These are phyloP conservation scores for Starmerella apis DNA, from an alignment of 805 yeast species.

Conservation along the genomic window DNA sequence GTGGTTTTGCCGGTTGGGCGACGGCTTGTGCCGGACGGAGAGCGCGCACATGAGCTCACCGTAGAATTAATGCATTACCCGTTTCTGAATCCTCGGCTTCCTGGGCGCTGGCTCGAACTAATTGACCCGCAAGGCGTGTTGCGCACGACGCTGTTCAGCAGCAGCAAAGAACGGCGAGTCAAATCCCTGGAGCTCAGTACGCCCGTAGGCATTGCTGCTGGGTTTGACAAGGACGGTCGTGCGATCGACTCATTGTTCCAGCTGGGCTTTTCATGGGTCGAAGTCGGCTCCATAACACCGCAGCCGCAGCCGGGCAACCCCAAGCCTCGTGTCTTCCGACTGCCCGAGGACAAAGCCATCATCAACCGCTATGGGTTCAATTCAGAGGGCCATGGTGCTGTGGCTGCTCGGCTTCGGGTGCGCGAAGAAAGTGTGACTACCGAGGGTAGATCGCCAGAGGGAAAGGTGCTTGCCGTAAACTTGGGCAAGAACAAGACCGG, in stretches of 20 bases:
- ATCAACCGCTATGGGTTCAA: slow-evolving; percentile 93
- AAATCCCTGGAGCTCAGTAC: slow-evolving; percentile 40
- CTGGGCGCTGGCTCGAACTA: slow-evolving; percentile 25
- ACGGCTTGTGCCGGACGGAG: slow-evolving; percentile 57
- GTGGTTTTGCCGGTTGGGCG: slow-evolving; percentile 69
- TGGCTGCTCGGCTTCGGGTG: slow-evolving; percentile 52
- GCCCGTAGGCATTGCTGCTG: slow-evolving; percentile 93
- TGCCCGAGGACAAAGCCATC: slow-evolving; percentile 77
- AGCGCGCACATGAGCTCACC: slow-evolving; percentile 71
- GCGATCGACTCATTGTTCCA: slow-evolving; percentile 72
- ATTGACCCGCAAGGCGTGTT: slow-evolving; percentile 29
- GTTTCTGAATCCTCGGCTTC: slow-evolving; percentile 27
- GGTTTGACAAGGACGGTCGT: slow-evolving; percentile 87
- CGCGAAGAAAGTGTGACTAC: slow-evolving; percentile 41
- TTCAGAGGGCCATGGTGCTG: slow-evolving; percentile 74
- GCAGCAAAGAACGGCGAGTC: slow-evolving; percentile 23
- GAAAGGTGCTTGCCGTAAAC: slow-evolving; percentile 59
- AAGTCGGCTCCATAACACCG: slow-evolving; percentile 89
- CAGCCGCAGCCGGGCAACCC: slow-evolving; percentile 91
- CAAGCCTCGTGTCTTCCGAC: slow-evolving; percentile 79
- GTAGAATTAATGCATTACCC: slow-evolving; percentile 50
- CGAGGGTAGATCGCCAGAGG: background rate
- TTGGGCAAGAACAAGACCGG: slow-evolving; percentile 89
- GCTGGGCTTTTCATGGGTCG: slow-evolving; percentile 80
- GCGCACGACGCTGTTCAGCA: slow-evolving; percentile 26